Evolutionary conservation across 805 yeast species (phyloP).

Genomic region (Brettanomyces naardenensis): DNA sequence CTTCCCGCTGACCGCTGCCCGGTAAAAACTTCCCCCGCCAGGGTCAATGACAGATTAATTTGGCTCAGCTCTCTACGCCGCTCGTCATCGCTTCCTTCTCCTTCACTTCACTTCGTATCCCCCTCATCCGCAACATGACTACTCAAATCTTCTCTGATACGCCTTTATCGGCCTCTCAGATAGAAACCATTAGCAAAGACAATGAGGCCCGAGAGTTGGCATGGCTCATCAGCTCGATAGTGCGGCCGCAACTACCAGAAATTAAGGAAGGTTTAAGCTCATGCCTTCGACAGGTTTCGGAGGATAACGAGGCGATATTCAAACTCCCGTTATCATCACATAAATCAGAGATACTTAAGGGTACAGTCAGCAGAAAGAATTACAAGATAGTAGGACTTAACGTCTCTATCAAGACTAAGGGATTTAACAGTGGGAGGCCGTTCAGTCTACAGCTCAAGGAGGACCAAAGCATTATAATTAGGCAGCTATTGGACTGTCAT

Average conservation of each 20-base stretch:
- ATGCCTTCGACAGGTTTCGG: constrained; percentile 32
- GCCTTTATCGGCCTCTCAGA: constrained; percentile 4
- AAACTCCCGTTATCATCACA: constrained; percentile 51
- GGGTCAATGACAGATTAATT: no score
- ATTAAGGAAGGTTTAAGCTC: constrained; percentile 34
- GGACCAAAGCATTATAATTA: constrained; percentile 25
- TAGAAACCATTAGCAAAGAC: constrained; percentile 5
- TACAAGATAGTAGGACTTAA: constrained; percentile 42
- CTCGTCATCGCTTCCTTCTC: no score
- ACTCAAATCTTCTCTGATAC: constrained; percentile 15
- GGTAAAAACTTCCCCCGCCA: no score
- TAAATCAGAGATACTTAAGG: constrained; percentile 51
- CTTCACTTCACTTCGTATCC: no score
- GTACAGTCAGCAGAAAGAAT: constrained; percentile 50
- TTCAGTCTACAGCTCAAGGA: constrained; percentile 31
- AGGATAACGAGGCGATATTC: constrained; percentile 31
- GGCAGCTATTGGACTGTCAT: constrained; percentile 33
- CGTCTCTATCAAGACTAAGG: constrained; percentile 28
- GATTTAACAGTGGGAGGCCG: constrained; percentile 33
- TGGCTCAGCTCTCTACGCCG: no score
- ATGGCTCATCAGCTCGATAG: constrained; percentile 42
- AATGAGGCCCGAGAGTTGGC: constrained; percentile 25
- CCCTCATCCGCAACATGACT: no score
- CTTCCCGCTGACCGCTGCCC: no score
- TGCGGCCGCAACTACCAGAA: constrained; percentile 40